Evolutionary conservation across 2,329 filamentous ascomycete genomes (phyloP).

Genomic region (Aspergillus chevalieri): DNA sequence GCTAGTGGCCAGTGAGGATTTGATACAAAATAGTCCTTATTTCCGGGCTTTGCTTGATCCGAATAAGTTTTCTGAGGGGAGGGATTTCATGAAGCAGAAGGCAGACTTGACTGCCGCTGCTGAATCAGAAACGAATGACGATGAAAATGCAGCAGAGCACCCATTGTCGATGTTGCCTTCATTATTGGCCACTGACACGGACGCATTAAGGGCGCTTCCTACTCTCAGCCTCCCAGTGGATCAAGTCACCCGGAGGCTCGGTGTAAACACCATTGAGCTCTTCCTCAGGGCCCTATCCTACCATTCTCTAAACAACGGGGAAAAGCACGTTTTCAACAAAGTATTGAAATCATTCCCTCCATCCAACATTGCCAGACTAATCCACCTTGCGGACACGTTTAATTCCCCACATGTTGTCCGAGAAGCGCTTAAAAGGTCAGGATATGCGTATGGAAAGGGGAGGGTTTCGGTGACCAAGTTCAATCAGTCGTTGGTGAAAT

Average conservation of each 20-base stretch:
- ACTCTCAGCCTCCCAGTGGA: conserved; percentile 22
- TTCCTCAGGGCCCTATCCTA: conserved; percentile 28
- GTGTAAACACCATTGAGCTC: conserved; percentile 27
- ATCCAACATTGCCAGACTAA: conserved; percentile 25
- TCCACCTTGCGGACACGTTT: conserved; percentile 30
- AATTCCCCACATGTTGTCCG: conserved; percentile 26
- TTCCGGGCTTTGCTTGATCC: conserved; percentile 37
- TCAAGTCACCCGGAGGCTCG: conserved; percentile 20
- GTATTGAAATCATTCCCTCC: conserved; percentile 23
- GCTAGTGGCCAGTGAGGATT: conserved; percentile 27
- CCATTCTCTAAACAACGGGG: conserved; percentile 18
- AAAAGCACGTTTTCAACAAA: conserved; percentile 13
- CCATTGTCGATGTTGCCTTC: not conserved
- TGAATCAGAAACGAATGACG: not conserved
- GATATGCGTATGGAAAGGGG: conserved; percentile 26
- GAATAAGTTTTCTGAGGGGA: conserved; percentile 38
- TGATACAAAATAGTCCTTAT: conserved; percentile 32
- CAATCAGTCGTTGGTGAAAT: conserved; percentile 19
- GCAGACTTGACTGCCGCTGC: conserved; percentile 4
- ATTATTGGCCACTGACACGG: not conserved
- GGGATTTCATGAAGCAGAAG: conserved; percentile 25
- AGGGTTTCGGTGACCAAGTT: conserved; percentile 21
- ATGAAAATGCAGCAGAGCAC: not conserved
- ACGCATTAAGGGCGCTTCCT: conserved; percentile 14
- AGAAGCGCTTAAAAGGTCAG: conserved; percentile 15